Evolutionary conservation across 148 eudicot genomes (phyloP).

Genomic region (Polygonum maritimum): DNA sequence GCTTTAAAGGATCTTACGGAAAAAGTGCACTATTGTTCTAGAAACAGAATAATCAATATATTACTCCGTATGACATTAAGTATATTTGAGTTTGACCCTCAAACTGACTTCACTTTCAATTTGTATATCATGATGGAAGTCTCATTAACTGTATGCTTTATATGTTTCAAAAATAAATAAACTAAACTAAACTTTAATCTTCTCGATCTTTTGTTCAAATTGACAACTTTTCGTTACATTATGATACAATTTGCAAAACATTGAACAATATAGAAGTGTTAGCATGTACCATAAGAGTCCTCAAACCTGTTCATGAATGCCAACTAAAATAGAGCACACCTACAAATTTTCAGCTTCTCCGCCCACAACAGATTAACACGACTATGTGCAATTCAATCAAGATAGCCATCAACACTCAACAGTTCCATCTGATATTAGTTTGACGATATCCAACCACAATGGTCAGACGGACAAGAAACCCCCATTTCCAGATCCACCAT

Average conservation of each 20-base stretch:
- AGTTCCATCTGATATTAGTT: background rate
- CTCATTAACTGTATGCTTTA: background rate
- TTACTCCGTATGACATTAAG: background rate
- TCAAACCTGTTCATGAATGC: constrained; percentile 70
- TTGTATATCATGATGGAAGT: too few relatives aligned
- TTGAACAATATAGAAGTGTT: constrained; percentile 10
- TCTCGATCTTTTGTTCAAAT: background rate
- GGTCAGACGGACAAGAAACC: too few relatives aligned
- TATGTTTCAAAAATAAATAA: background rate
- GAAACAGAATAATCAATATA: too few relatives aligned
- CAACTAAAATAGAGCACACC: constrained; percentile 71
- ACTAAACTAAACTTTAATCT: background rate
- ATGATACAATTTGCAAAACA: constrained; percentile 13
- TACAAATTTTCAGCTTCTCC: constrained; percentile 28
- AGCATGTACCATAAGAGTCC: constrained; percentile 57
- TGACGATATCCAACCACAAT: background rate
- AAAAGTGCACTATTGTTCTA: background rate
- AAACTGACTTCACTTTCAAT: background rate
- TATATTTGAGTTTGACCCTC: background rate
- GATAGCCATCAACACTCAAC: background rate
- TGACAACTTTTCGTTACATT: background rate
- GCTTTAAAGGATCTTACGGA: too few relatives aligned
- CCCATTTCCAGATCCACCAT: too few relatives aligned
- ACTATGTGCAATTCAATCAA: background rate
- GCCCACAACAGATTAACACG: background rate